Base-by-base conservation (phyloP, 2,329 filamentous ascomycete genomes). In the Clonostachys sp. region DNA sequence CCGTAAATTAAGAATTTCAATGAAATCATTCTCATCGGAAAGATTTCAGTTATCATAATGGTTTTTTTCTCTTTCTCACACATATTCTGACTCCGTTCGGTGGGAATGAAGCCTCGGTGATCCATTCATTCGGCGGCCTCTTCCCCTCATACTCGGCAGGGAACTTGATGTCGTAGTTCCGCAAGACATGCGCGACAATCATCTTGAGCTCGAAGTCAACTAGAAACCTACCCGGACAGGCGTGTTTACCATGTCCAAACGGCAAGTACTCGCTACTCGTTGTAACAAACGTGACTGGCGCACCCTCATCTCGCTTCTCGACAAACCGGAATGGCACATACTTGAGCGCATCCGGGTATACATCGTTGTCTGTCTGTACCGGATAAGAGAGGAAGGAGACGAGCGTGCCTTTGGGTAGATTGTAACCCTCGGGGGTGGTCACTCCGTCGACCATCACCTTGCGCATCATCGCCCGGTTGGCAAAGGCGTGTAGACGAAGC, bases 241-340 rank as follows among this genome's bases (percentile, higher is more conserved):
- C 64, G 48, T 69, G 65, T 50, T 61, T 64, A 34, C 66, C 67
- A 24, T 64, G 60, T 6, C 67, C 66, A 47, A 69, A 70, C 48
- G 64, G 62, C 53, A 66, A 57, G 18, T 57, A 61, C 2, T 67
- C 59, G n/a, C 55, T 36, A 2, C 52, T 52, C 1, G 65, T 66
- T 2, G 62, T 63, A 7, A 64, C 64, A 42, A 66, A 63, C 8
- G 24, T 33, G 20, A 17, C 20, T 14, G 20, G 41, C 38, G 34
- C 38, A 24, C 42, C 34, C 9, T 42, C 38, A 8, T 33, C 44
- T 16, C 16, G 42, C 17, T 44, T 12, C 2, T 66, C 59, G 5
- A 67, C 66, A 46, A 70, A 74, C 1, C 71, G 60, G 46, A 71
- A 73, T 0, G 68, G 69, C 16, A 73, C 69, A 51, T 61, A 74